phyloP scores from a whole-genome alignment of 1,284 basidiomycete species.

The Singerocomus inundabilis region DNA sequence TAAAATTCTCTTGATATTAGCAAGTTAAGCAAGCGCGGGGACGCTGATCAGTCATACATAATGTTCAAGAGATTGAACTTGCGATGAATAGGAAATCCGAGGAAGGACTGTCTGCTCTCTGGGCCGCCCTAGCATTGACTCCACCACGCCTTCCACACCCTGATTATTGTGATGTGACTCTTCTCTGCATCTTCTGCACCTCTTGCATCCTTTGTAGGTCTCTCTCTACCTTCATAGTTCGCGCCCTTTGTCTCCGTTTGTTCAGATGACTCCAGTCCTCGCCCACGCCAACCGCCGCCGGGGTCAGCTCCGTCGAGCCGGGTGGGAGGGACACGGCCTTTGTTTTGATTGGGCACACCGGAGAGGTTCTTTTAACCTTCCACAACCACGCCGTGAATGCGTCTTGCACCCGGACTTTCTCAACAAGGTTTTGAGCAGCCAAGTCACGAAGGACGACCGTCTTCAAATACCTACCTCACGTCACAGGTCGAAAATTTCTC shows the following conservation, averaged over 20 bases:
- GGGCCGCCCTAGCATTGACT: too few species aligned
- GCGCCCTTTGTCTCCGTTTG: conserved; percentile 46
- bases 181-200: conserved; percentile 23
- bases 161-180: background rate
- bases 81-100: too few species aligned
- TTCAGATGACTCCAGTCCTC: conserved; percentile 58
- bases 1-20: too few species aligned
- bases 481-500: too few species aligned
- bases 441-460: conserved; percentile 49
- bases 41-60: too few species aligned
- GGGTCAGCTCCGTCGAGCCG: conserved; percentile 19
- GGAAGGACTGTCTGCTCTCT: background rate
- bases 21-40: too few species aligned
- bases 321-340: background rate
- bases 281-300: conserved; percentile 47
- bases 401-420: conserved; percentile 41
- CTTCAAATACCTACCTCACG: conserved; percentile 55
- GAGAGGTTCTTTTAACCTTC: conserved; percentile 27
- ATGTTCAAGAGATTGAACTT: too few species aligned
- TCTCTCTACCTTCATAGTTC: conserved; percentile 38
- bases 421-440: conserved; percentile 40
- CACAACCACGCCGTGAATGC: conserved; percentile 40
- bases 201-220: conserved; percentile 33
- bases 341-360: background rate
- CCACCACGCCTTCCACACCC: background rate